These are phyloP conservation scores for Dactylellina haptotyla DNA, from an alignment of 2,329 filamentous ascomycete species.

Conservation along the genomic window DNA sequence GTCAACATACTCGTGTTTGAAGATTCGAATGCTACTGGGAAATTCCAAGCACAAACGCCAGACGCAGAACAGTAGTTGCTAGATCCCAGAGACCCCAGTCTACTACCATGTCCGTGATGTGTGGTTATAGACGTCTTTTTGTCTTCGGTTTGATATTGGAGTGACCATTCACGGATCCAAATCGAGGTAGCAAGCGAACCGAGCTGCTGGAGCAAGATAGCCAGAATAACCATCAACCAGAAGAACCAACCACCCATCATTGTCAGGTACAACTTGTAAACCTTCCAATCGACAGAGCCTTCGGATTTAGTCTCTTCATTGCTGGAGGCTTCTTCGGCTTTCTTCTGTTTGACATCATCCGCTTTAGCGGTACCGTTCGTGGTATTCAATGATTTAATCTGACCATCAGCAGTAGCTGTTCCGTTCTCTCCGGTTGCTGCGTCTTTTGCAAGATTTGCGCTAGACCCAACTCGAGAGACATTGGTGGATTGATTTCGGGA, in stretches of 20 bases:
- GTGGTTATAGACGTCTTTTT: slow-evolving; percentile 15
- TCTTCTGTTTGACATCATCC: slow-evolving; percentile 65
- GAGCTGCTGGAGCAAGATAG: slow-evolving; percentile 85
- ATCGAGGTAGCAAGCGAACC: slow-evolving; percentile 87
- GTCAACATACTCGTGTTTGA: slow-evolving; percentile 60
- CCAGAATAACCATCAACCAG: slow-evolving; percentile 78
- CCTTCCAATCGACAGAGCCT: slow-evolving; percentile 86
- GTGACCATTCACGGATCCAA: slow-evolving; percentile 84
- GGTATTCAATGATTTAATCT: slow-evolving; percentile 37
- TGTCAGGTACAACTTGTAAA: slow-evolving; percentile 83
- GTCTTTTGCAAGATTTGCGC: slow-evolving; percentile 30
- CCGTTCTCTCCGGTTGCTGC: slow-evolving; percentile 13
- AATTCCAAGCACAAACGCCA: slow-evolving; percentile 66
- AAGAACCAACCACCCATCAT: slow-evolving; percentile 98
- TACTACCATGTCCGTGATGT: slow-evolving; percentile 60
- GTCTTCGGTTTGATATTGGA: slow-evolving; percentile 47
- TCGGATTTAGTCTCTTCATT: slow-evolving; percentile 80
- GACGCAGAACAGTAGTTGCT: slow-evolving; percentile 59
- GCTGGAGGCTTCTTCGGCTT: slow-evolving; percentile 62
- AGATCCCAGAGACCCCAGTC: slow-evolving; percentile 59
- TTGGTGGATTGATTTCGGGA: slow-evolving; percentile 76
- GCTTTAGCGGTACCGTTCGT: slow-evolving; percentile 59
- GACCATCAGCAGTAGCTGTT: slow-evolving; percentile 23
- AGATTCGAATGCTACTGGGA: slow-evolving; percentile 57
- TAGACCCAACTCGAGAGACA: slow-evolving; percentile 70